Percentiles rank a stretch among this genome's conserved stretches.
These are phyloP conservation scores for Yamadazyma conglobata DNA, from an alignment of 1,139 yeast species.

Conservation along the genomic window DNA sequence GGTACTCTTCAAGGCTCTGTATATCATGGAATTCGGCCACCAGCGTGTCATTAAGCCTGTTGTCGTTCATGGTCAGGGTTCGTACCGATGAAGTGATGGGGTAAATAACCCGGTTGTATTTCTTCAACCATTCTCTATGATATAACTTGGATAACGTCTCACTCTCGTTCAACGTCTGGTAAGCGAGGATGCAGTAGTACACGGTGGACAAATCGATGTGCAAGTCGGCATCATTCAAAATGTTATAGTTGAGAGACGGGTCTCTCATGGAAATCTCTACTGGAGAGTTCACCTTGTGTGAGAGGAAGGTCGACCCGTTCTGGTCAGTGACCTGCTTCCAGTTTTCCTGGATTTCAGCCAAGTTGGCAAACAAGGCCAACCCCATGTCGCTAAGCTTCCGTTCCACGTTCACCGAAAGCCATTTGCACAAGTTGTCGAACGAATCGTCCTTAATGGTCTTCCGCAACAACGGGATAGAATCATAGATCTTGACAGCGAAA, in stretches of 20 bases:
- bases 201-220: slow-evolving; percentile 63
- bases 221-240: slow-evolving; percentile 43
- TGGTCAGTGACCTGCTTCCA: slow-evolving; percentile 49
- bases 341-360: slow-evolving; percentile 49
- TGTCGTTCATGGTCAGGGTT: slow-evolving; percentile 11
- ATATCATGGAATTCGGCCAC: slow-evolving; percentile 21
- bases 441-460: slow-evolving; percentile 77
- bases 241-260: slow-evolving; percentile 43
- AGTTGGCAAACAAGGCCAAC: slow-evolving; percentile 51
- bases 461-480: slow-evolving; percentile 75
- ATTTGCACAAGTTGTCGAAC: slow-evolving; percentile 65
- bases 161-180: slow-evolving; percentile 65
- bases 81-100: slow-evolving; percentile 47
- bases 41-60: slow-evolving; percentile 15
- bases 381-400: slow-evolving; percentile 63
- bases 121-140: slow-evolving; percentile 69
- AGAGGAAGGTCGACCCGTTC: slow-evolving; percentile 35
- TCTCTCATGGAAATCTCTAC: slow-evolving; percentile 75
- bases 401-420: slow-evolving; percentile 65
- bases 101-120: slow-evolving; percentile 68
- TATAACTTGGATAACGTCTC: slow-evolving; percentile 59
- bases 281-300: slow-evolving; percentile 78
- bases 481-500: slow-evolving; percentile 68
- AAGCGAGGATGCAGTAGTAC: slow-evolving; percentile 81
- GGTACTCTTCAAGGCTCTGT: slow-evolving; percentile 44